phyloP scores from a whole-genome alignment of 345 rosid genomes.

The Syzygium jambos region DNA sequence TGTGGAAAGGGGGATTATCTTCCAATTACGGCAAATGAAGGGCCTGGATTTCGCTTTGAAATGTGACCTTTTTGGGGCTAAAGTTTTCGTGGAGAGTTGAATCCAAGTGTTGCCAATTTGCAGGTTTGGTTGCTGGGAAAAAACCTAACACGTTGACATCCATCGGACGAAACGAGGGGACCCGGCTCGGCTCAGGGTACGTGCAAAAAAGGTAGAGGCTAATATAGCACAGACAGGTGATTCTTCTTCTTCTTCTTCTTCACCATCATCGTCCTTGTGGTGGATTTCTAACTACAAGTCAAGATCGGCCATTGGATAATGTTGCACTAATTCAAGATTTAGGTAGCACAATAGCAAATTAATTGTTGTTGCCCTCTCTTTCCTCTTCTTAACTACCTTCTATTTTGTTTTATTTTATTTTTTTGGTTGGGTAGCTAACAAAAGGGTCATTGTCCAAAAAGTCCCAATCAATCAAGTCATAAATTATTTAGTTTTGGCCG shows the following conservation, averaged over 20 bases:
- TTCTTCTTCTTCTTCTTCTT: background rate
- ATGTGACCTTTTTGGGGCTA: background rate
- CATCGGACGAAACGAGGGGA: background rate
- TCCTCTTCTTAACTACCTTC: too few species aligned
- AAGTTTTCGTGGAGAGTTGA: background rate
- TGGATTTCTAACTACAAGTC: background rate
- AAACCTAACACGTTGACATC: background rate
- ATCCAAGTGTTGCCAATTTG: background rate
- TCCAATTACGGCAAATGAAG: background rate
- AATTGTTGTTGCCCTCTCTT: too few species aligned
- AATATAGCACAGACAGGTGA: background rate
- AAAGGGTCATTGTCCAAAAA: background rate
- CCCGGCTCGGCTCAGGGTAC: background rate
- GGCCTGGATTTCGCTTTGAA: background rate
- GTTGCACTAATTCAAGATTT: background rate
- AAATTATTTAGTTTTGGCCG: fast-evolving
- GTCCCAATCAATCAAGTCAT: fast-evolving
- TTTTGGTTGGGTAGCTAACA: background rate
- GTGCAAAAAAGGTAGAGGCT: background rate
- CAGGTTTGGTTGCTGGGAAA: background rate
- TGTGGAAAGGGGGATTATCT: background rate
- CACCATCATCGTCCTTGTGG: background rate
- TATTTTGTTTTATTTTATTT: too few species aligned
- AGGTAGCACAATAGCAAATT: background rate
- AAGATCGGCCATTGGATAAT: background rate